These are phyloP conservation scores for Jaenimonas drosophilae DNA, from an alignment of 208 protist species.

Conservation along the genomic window DNA sequence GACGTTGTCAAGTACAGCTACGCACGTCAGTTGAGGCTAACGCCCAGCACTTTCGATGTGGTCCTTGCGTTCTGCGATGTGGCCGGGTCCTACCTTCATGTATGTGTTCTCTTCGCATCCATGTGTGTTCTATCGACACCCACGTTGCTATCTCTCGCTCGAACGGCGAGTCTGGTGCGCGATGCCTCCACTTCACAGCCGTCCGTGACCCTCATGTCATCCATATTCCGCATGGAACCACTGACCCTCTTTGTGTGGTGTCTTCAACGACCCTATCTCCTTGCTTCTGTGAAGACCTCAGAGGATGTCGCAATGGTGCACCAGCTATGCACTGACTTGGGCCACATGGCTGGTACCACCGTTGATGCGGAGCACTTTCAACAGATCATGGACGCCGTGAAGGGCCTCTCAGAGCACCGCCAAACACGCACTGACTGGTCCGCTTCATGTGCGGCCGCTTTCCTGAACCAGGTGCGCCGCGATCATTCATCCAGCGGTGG, in stretches of 20 bases:
- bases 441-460: no score
- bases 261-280: constrained; percentile 13
- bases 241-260: constrained; percentile 41
- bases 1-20: constrained; percentile 69
- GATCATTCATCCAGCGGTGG: no score
- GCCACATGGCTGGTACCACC: not conserved
- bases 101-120: constrained; percentile 46
- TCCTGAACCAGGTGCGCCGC: no score
- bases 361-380: not conserved
- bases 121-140: constrained; percentile 68
- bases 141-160: constrained; percentile 29
- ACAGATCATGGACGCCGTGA: not conserved
- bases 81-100: constrained; percentile 23
- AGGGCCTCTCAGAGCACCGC: no score
- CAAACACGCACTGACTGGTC: no score
- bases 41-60: constrained; percentile 44
- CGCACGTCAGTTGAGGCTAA: constrained; percentile 24
- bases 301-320: no score
- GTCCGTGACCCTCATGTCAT: not conserved
- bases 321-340: no score
- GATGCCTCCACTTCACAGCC: constrained; percentile 12
- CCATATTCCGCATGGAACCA: constrained; percentile 1
- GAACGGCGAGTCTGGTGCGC: constrained; percentile 37
- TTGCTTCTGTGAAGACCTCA: not conserved
- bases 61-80: constrained; percentile 44